Evolutionary conservation across 2,329 filamentous ascomycete genomes (phyloP).

Genomic region (Allantophomopsis cytisporea): DNA sequence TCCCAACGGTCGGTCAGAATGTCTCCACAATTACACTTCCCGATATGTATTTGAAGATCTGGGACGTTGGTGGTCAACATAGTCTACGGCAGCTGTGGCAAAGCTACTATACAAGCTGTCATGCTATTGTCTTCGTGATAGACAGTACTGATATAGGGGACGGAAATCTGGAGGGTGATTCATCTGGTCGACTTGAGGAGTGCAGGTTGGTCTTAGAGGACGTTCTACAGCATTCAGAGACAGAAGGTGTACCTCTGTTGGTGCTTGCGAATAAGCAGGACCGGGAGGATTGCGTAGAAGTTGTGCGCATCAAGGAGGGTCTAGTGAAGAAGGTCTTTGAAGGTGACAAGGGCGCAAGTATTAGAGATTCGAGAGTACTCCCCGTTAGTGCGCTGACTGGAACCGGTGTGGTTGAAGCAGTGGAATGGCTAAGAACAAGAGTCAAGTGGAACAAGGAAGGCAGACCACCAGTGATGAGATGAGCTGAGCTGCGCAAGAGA

Average conservation of each 20-base stretch:
- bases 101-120: constrained; percentile 84
- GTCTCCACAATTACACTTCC: constrained; percentile 82
- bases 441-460: constrained; percentile 96
- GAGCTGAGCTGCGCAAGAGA: constrained; percentile 1
- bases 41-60: constrained; percentile 84
- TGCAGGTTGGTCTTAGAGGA: constrained; percentile 82
- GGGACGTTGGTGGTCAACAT: constrained; percentile 94
- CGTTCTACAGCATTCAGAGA: constrained; percentile 75
- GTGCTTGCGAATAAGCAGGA: constrained; percentile 98
- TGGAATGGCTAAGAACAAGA: constrained; percentile 89
- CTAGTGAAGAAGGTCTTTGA: constrained; percentile 92
- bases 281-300: constrained; percentile 92
- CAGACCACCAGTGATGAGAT: constrained; percentile 86
- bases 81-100: constrained; percentile 86
- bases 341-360: constrained; percentile 70
- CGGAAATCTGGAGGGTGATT: constrained; percentile 30
- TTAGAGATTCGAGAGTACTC: constrained; percentile 81
- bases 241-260: constrained; percentile 80
- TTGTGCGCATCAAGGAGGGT: constrained; percentile 93
- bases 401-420: constrained; percentile 79
- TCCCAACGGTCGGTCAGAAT: constrained; percentile 95
- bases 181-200: constrained; percentile 60
- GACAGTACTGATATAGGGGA: constrained; percentile 91
- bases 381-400: constrained; percentile 81
- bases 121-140: constrained; percentile 96